Evolutionary conservation across 371 early-diverging fungal species (phyloP), one percentile per base, ranked within the genome.

Genomic region (Mortierella sp.): DNA sequence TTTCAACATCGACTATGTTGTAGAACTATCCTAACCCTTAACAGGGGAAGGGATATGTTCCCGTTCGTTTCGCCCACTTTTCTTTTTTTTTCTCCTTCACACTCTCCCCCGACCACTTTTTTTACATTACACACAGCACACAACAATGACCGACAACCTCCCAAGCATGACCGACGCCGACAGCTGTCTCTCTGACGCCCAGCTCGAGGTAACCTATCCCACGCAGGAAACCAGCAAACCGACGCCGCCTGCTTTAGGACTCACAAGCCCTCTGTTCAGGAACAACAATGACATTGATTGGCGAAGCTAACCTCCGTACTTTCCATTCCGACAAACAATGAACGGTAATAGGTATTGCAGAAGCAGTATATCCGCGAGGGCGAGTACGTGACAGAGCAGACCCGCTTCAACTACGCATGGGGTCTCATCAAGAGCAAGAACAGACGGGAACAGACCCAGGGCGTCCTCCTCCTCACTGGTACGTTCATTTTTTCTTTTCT

Each of bases 361-460:
- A 89, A 90, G 73, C 95, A 95, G 80, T 95, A 88, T 81, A 90
- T 92, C 52, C 89, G 90, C 44, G 95, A 95, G 73, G 91, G 88
- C 34, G 87, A 90, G 58, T 88, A 89, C 61, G 92, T 91, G 6
- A 90, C 93, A 72, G 80, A 85, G n/a, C 97, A 98, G 86, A 96
- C 96, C 50, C 96, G 96, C 85, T 98, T 98, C 90, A 96, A 97
- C 89, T 96, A 95, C 80, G 97, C 98, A 6, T 98, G 98, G 97
- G 97, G 96, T 0, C 89, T 97, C 43, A 92, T 96, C 81, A 92
- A 90, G 85, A 93, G 94, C 79, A 88, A 84, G 66, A 82, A 85
- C 40, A 84, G 88, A 66, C 86, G 85, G 4, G 92, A 96, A 68
- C 93, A 96, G 67, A 90, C 92, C 64, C 85, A 89, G 29, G 98